Conservation (phyloP, 176 grass and related monocot genomes). For the Musa troglodytarum region DNA sequence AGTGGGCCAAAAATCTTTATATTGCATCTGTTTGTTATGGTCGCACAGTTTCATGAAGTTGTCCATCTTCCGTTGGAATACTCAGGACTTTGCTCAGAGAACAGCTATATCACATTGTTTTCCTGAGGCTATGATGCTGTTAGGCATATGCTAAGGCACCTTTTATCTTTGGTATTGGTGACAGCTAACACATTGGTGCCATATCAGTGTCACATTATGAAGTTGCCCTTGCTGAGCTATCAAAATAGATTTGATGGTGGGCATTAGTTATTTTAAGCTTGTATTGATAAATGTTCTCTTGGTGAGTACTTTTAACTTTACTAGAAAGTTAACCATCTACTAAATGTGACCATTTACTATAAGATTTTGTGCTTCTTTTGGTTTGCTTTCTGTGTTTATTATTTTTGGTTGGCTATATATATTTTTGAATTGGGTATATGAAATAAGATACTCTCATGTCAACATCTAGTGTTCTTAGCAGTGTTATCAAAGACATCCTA, state of each 20-base stretch:
- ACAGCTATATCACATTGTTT: not conserved
- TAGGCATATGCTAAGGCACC: not conserved
- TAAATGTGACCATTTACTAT: not conserved
- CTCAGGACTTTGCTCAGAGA: not conserved
- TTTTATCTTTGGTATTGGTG: not conserved
- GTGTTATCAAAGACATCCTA: too few species aligned
- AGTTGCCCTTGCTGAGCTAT: conserved; percentile 2
- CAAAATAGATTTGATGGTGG: conserved; percentile 18
- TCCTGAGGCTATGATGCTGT: not conserved
- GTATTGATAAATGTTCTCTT: not conserved
- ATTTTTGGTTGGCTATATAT: not conserved
- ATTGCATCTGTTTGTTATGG: conserved; percentile 91
- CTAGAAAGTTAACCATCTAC: not conserved
- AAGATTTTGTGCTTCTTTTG: not conserved
- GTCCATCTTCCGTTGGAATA: conserved; percentile 8
- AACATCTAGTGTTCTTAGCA: too few species aligned
- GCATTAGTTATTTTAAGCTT: conserved; percentile 19
- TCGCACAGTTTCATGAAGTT: conserved; percentile 78
- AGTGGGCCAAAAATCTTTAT: conserved; percentile 93
- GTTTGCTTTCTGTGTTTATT: not conserved
- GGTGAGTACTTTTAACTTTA: not conserved
- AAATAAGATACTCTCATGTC: not conserved
- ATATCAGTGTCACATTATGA: not conserved
- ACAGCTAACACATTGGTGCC: not conserved
- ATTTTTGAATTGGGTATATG: not conserved